Evolutionary conservation across 164 flowering plant genomes (phyloP).

Genomic region (Magnolia changhungtana): DNA sequence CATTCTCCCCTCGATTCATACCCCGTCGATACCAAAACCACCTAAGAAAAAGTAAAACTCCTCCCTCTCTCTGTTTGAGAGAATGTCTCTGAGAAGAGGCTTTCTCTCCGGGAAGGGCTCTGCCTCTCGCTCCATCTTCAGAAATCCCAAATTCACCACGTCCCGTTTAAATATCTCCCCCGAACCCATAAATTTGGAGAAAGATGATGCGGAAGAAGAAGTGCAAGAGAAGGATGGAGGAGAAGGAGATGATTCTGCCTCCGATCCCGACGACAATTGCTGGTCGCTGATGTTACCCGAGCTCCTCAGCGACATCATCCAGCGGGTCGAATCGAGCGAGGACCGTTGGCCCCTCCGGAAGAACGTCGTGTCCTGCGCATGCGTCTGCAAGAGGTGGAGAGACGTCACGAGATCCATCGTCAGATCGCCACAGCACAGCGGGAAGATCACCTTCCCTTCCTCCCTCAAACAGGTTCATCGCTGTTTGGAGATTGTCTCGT

Average conservation of each 20-base stretch:
- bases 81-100: conserved; percentile 9
- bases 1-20: not conserved
- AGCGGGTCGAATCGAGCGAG: conserved; percentile 58
- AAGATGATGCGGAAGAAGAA: not conserved
- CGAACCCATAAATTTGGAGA: not conserved
- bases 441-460: conserved; percentile 73
- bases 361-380: conserved; percentile 73
- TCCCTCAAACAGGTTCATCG: conserved; percentile 72
- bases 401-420: conserved; percentile 33
- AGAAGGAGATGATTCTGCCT: not conserved
- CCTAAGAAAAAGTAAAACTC: not conserved
- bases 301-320: conserved; percentile 65
- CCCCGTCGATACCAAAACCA: not conserved
- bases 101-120: not conserved
- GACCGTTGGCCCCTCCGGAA: conserved; percentile 68
- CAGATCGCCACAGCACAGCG: conserved; percentile 24
- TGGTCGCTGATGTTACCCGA: conserved; percentile 81
- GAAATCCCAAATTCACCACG: not conserved
- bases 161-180: not conserved
- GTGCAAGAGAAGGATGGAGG: conserved; percentile 2
- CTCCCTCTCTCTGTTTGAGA: not conserved
- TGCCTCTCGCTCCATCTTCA: not conserved
- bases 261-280: conserved; percentile 1
- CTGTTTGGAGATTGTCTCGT: not conserved
- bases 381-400: conserved; percentile 87